A percentile compares a stretch with the other conserved stretches of the same genome.
phyloP scores from a whole-genome alignment of 108 stramenopile species.

The Aurantiochytrium sp. region DNA sequence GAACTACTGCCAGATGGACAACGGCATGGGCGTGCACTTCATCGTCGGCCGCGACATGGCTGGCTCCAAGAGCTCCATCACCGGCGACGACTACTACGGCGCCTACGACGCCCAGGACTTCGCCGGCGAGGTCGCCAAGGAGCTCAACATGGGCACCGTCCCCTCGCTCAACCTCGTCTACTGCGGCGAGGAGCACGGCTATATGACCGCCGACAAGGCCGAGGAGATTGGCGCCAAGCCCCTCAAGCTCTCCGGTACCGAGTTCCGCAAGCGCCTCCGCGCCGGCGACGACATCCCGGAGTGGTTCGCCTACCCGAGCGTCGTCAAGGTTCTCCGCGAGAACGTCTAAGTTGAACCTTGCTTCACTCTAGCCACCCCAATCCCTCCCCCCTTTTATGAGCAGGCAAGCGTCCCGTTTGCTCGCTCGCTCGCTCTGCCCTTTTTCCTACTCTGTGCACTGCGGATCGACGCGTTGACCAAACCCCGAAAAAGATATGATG shows the following conservation, averaged over 20 bases:
- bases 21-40: constrained; percentile 74
- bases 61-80: constrained; percentile 89
- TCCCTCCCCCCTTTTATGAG: too few species aligned
- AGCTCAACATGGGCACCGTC: constrained; percentile 86
- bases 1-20: constrained; percentile 79
- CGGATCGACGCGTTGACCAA: too few species aligned
- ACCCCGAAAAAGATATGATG: too few species aligned
- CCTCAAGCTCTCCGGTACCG: constrained; percentile 92
- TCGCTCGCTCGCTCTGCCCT: too few species aligned
- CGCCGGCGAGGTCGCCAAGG: constrained; percentile 73
- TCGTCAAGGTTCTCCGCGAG: constrained; percentile 85
- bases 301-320: constrained; percentile 98
- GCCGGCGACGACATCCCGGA: constrained; percentile 98
- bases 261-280: constrained; percentile 97
- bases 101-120: constrained; percentile 97
- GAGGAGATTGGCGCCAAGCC: constrained; percentile 74
- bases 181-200: constrained; percentile 87
- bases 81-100: constrained; percentile 97
- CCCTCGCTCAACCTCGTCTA: constrained; percentile 93
- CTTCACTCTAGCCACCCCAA: too few species aligned
- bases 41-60: constrained; percentile 99
- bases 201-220: constrained; percentile 93
- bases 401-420: too few species aligned
- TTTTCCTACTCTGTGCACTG: too few species aligned
- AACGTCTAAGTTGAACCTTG: constrained; percentile 49